Evolutionary conservation across 2,329 filamentous ascomycete species (phyloP), one percentile per base, ranked within the genome.

Genomic region (Fusarium sp.): DNA sequence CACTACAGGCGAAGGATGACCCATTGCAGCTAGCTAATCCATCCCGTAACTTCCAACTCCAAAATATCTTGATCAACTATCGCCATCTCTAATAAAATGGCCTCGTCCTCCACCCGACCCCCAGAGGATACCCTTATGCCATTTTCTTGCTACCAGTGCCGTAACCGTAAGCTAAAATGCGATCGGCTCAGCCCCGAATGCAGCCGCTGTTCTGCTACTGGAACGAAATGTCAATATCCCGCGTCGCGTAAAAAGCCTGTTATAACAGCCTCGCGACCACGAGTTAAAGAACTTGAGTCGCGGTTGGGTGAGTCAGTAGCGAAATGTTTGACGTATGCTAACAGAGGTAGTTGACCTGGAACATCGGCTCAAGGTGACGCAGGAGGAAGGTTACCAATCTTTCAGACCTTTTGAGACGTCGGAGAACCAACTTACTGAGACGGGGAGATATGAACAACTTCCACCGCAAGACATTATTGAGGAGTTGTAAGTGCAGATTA

Each of bases 401-500:
- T 74, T 76, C 15, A 66, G 27, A 5, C 61, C 65, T 5, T 63
- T 65, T 31, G 47, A 59, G 13, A 25, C 75, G 10, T 60, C 70
- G 3, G 68, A 65, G 18, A 58, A 67, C 11, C 68, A 77, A 22
- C 20, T 80, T 18, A 63, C 76, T 9, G 62, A 69, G 35, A 75
- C 77, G 13, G 78, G 79, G 4, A 72, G 79, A 4, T 78, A 76
- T 57, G 79, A 81, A 56, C 72, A 78, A 49, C 71, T 78, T 3
- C 80, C 78, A 3, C 71, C 79, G 1, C 70, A 70, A 15, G 57
- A 74, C 9, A 45, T 80, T 2, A 66, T 80, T 5, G 75, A 77
- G 25, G 74, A 79, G 33, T 45, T 81, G 79, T 79, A 65, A 47
- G 75, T 58, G 22, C 4, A 20, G 2, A 0, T 4, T 11, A 4